Evolutionary conservation across 257 asterid species (phyloP).

Genomic region (Solanum piurae): DNA sequence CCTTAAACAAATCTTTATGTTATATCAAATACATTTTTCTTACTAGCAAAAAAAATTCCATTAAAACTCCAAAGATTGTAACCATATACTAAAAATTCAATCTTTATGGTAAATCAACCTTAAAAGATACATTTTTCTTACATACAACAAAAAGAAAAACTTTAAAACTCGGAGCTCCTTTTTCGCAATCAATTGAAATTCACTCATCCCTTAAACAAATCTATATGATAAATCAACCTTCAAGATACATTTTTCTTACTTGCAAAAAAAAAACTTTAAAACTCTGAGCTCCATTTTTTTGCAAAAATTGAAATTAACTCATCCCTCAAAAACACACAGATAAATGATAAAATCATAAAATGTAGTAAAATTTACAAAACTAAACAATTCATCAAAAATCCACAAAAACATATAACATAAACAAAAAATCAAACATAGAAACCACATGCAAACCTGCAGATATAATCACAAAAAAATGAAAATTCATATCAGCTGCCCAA

Average conservation of each 20-base stretch:
- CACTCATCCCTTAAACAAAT: not conserved
- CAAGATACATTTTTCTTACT: not conserved
- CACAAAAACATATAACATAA: not conserved
- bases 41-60: not conserved
- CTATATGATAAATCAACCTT: not conserved
- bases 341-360: not conserved
- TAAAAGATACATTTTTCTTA: not conserved
- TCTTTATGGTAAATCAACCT: not conserved
- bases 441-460: not conserved
- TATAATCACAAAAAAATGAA: not conserved
- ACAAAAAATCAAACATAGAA: not conserved
- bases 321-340: not conserved
- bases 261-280: not conserved
- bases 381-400: not conserved
- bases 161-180: not conserved
- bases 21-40: not conserved
- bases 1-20: not conserved
- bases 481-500: slow-evolving; percentile 2
- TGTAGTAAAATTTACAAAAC: not conserved
- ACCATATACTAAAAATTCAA: not conserved
- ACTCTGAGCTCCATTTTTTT: not conserved
- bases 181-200: not conserved
- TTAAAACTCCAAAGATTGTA: not conserved
- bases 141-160: not conserved
- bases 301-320: not conserved